Percentiles rank a stretch among this genome's conserved stretches.
Evolutionary conservation across 257 asterid genomes (phyloP).

Genomic region (Primulina tabacum): DNA sequence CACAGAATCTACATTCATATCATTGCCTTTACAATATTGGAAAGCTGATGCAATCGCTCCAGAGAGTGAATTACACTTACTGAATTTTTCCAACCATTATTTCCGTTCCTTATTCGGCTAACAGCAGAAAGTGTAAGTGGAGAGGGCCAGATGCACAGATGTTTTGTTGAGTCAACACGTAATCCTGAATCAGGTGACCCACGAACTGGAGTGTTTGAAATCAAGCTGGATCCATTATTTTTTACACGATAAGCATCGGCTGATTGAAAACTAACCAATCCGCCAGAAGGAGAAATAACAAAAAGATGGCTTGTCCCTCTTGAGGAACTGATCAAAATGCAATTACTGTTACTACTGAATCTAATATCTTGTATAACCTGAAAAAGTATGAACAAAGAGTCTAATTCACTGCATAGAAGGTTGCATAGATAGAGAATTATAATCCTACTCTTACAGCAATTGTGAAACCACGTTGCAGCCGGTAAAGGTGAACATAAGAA

Average conservation of each 20-base stretch:
- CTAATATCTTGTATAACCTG: slow-evolving; percentile 95
- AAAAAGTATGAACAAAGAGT: slow-evolving; percentile 23
- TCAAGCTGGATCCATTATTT: slow-evolving; percentile 28
- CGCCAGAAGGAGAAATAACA: slow-evolving; percentile 66
- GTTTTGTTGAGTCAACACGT: slow-evolving; percentile 46
- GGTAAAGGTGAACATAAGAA: slow-evolving; percentile 64
- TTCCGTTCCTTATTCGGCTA: slow-evolving; percentile 66
- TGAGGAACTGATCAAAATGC: slow-evolving; percentile 53
- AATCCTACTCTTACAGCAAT: slow-evolving; percentile 61
- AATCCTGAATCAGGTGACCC: slow-evolving; percentile 42
- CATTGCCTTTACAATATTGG: slow-evolving; percentile 48
- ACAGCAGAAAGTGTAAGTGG: slow-evolving; percentile 47
- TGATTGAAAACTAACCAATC: slow-evolving; percentile 27
- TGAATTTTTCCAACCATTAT: slow-evolving; percentile 58
- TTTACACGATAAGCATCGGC: slow-evolving; percentile 37
- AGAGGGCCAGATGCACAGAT: slow-evolving; percentile 48
- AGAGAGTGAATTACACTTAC: slow-evolving; percentile 52
- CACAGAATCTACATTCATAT: slow-evolving; percentile 31
- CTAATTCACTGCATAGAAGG: background rate
- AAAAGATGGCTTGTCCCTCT: slow-evolving; percentile 94
- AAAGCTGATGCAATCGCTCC: slow-evolving; percentile 69
- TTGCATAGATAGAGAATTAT: background rate
- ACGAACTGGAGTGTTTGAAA: slow-evolving; percentile 32
- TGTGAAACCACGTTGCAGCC: slow-evolving; percentile 88
- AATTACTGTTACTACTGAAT: slow-evolving; percentile 79